Base-by-base conservation (phyloP, 202 grass and related monocot species). In the Panicum hallii region DNA sequence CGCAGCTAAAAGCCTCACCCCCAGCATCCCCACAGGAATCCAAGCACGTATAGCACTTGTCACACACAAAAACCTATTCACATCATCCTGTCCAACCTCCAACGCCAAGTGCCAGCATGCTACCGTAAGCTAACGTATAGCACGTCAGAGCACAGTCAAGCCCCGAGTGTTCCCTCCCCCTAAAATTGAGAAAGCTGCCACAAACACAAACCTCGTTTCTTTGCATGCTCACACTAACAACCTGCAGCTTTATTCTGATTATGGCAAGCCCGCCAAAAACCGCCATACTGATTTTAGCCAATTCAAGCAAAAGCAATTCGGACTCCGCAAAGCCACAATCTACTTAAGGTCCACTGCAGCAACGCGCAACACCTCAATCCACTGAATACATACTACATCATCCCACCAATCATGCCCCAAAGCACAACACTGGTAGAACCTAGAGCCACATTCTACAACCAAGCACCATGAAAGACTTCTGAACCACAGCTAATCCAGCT, bases 31-130 rank as follows among this genome's bases (percentile, higher is more conserved):
- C 56, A 26, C 3, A 26, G n/a, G 56, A 60, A 60, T 7, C n/a
- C 56, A 60, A 26, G n/a, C n/a, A 11, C 22, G 4, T 26, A 11
- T 26, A 58, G 20, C 55, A 26, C 9, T 9, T 60, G 56, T 5
- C 56, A 26, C 56, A 60, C 3, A 60, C 20, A 20, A 23, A 23
- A 9, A 23, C 54, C 7, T 32, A 75, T 20, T 45, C 36, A 47
- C 15, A 56, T 55, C 41, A n/a, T 4, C 46, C 75, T 10, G 36
- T 55, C 34, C 36, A 28, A 6, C 40, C n/a, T 48, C 46, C 23
- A 50, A 72, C 14, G 3, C 14, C 66, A 79, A 73, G 65, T 79
- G 47, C 67, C 38, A 72, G 40, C 45, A 79, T 73, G 75, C 32
- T 7, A 72, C 32, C 12, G 8, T 54, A 19, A 40, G 11, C 14